A percentile compares a stretch with the other conserved stretches of the same genome.
Evolutionary conservation across 768 basidiomycete genomes (phyloP).

Genomic region (Podaxis sp.): DNA sequence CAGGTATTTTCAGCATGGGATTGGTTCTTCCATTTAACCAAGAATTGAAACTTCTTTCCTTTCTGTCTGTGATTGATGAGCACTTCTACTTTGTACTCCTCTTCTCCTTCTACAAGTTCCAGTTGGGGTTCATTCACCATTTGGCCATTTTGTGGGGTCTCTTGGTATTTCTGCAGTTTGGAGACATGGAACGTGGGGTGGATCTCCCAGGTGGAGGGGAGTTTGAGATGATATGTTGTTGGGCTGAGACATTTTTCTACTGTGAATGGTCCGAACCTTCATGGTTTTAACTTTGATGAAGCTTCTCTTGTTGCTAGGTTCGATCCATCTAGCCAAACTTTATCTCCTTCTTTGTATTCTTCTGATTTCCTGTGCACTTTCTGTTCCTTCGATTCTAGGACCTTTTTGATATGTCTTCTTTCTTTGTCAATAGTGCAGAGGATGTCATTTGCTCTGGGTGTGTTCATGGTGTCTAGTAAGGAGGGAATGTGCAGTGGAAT

Average conservation of each 20-base stretch:
- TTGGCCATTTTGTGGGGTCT: constrained; percentile 16
- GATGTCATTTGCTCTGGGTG: not conserved
- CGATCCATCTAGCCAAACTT: not conserved
- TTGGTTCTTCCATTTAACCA: constrained; percentile 16
- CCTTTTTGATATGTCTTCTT: not conserved
- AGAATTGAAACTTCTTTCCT: constrained; percentile 5
- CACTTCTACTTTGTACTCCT: constrained; percentile 18
- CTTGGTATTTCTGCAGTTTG: constrained; percentile 13
- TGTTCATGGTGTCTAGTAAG: not conserved
- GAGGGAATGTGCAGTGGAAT: not conserved
- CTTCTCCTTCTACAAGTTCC: constrained; percentile 15
- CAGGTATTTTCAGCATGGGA: constrained; percentile 6
- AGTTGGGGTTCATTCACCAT: constrained; percentile 6
- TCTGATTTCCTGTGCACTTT: no score
- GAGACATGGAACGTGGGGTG: constrained; percentile 20
- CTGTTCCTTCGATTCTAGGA: no score
- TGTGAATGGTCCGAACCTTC: constrained; percentile 18
- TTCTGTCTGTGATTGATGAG: constrained; percentile 5
- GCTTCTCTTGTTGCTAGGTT: no score
- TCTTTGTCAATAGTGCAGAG: no score
- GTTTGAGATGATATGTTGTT: constrained; percentile 17
- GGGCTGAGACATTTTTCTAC: constrained; percentile 18
- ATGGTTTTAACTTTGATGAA: constrained; percentile 7
- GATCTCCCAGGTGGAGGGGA: constrained; percentile 15
- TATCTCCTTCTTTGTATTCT: no score